A percentile compares a stretch with the other conserved stretches of the same genome.
phyloP scores from a whole-genome alignment of 257 asterid species.

The Solanum bulbocastanum region DNA sequence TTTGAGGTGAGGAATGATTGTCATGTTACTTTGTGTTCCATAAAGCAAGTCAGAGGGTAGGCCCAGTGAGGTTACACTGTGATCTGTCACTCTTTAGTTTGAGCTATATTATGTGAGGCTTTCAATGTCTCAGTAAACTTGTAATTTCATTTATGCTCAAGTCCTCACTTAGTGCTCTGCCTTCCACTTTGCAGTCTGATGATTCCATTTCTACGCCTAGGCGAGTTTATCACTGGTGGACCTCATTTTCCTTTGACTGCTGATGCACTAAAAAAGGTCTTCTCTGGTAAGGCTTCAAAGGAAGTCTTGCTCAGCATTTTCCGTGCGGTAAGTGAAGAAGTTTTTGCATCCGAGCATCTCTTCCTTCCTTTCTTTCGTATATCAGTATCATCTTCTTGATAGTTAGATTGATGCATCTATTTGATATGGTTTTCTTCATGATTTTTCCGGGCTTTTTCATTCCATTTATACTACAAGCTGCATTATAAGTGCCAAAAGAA shows the following conservation, averaged over 20 bases:
- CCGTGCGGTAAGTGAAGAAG: conserved; percentile 51
- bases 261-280: conserved; percentile 89
- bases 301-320: conserved; percentile 73
- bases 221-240: conserved; percentile 75
- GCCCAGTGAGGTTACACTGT: background rate
- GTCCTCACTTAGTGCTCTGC: background rate
- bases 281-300: conserved; percentile 77
- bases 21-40: background rate
- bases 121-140: background rate
- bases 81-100: background rate
- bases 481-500: background rate
- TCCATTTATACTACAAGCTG: background rate
- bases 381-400: background rate
- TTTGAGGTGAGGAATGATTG: background rate
- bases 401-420: background rate
- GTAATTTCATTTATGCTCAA: background rate
- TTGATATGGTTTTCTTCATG: background rate
- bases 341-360: background rate
- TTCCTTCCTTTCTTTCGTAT: background rate
- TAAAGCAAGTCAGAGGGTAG: background rate
- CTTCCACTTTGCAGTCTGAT: conserved; percentile 47
- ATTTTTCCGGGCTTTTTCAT: background rate
- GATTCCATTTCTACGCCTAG: conserved; percentile 80
- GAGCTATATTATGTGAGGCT: background rate
- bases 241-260: conserved; percentile 84